Conservation (phyloP, 768 basidiomycete species). For the Lepiota brunneoincarnata region DNA sequence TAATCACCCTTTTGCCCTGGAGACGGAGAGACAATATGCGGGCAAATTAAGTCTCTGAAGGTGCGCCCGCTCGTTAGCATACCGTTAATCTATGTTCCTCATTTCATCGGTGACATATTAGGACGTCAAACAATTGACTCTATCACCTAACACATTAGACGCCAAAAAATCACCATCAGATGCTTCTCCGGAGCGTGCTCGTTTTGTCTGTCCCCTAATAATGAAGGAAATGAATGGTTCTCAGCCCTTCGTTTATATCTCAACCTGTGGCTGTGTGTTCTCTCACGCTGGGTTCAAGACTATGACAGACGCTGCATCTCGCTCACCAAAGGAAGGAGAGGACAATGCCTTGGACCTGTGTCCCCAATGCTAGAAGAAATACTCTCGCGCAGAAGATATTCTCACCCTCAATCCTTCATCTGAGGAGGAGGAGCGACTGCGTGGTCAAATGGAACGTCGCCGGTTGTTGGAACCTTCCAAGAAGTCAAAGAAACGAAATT, state of each 20-base stretch:
- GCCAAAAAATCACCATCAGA: conserved; percentile 26
- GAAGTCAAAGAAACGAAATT: conserved; percentile 65
- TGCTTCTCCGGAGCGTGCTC: conserved; percentile 45
- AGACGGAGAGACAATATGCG: conserved; percentile 90
- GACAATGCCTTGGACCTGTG: conserved; percentile 53
- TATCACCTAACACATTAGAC: conserved; percentile 70
- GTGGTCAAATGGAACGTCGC: conserved; percentile 50
- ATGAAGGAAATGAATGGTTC: conserved; percentile 93
- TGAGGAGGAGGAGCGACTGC: conserved; percentile 65
- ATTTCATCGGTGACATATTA: conserved; percentile 27
- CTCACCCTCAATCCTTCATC: conserved; percentile 64
- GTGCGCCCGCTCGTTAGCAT: conserved; percentile 41
- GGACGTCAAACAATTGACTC: conserved; percentile 82
- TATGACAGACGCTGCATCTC: conserved; percentile 37
- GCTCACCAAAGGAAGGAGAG: conserved; percentile 24
- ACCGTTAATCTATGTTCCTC: not conserved
- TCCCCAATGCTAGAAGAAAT: conserved; percentile 76
- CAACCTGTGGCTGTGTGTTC: conserved; percentile 88
- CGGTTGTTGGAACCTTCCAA: conserved; percentile 56
- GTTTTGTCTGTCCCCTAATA: conserved; percentile 89
- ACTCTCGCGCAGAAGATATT: conserved; percentile 52
- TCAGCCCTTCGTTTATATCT: conserved; percentile 85
- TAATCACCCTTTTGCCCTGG: too few relatives aligned
- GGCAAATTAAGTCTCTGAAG: conserved; percentile 88
- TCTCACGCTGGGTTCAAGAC: conserved; percentile 80